Percentiles rank a stretch among this genome's conserved stretches.
phyloP scores from a whole-genome alignment of 139 green algal species.

The Closterium sp. region DNA sequence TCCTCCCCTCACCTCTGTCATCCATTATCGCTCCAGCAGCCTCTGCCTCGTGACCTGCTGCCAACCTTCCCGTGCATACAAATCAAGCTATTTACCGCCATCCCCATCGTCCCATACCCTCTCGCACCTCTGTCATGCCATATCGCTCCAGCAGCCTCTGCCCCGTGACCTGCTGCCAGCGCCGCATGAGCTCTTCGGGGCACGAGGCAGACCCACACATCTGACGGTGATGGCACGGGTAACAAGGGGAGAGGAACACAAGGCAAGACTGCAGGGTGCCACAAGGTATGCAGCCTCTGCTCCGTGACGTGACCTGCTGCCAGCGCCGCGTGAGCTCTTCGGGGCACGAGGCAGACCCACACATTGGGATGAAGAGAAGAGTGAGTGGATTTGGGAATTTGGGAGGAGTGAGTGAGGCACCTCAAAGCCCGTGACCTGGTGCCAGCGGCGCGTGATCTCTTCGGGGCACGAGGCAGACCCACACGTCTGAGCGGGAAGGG shows the following conservation, averaged over 20 bases:
- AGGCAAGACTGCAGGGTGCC: too few species aligned
- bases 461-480: slow-evolving; percentile 86
- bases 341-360: slow-evolving; percentile 86
- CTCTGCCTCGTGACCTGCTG: slow-evolving; percentile 45
- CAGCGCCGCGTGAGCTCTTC: slow-evolving; percentile 73
- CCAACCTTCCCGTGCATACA: too few species aligned
- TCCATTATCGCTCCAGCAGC: slow-evolving; percentile 95
- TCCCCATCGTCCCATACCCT: too few species aligned
- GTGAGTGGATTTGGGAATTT: too few species aligned
- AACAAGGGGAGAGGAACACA: too few species aligned
- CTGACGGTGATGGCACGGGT: neutral
- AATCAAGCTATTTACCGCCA: too few species aligned
- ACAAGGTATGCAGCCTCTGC: slow-evolving; percentile 60
- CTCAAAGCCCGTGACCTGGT: slow-evolving; percentile 50
- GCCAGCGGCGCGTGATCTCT: slow-evolving; percentile 73
- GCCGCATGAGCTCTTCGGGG: slow-evolving; percentile 73
- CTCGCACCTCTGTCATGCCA: slow-evolving; percentile 87
- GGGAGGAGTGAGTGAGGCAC: too few species aligned
- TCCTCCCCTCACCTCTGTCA: slow-evolving; percentile 76
- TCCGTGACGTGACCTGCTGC: slow-evolving; percentile 55
- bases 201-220: slow-evolving; percentile 81
- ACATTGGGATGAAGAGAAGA: too few species aligned
- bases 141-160: slow-evolving; percentile 87
- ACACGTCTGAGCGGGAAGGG: too few species aligned
- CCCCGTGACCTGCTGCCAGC: slow-evolving; percentile 62